A percentile compares a stretch with the other conserved stretches of the same genome.
These are phyloP conservation scores for Handroanthus guayacan DNA, from an alignment of 257 asterid genomes.

Conservation along the genomic window DNA sequence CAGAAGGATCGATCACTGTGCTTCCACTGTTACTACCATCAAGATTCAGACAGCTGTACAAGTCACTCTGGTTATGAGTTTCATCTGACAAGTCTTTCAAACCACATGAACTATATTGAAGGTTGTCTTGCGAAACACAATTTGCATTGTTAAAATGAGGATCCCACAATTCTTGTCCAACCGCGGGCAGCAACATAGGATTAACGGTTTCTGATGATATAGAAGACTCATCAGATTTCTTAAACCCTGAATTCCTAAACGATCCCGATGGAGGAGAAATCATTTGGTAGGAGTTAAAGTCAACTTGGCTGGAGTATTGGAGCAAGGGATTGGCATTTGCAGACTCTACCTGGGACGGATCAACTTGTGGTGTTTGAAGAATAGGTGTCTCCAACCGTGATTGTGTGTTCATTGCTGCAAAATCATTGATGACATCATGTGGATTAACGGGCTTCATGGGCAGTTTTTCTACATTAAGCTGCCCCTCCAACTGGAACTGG, in stretches of 20 bases:
- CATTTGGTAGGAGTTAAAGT: conserved; percentile 53
- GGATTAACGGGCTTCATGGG: conserved; percentile 41
- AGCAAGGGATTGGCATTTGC: conserved; percentile 46
- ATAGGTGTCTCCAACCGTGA: conserved; percentile 48
- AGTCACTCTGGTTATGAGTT: conserved; percentile 65
- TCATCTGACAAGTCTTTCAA: conserved; percentile 67
- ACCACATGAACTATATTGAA: conserved; percentile 59
- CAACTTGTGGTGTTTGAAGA: conserved; percentile 47
- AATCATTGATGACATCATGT: conserved; percentile 37
- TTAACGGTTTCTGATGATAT: conserved; percentile 41
- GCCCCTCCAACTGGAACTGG: conserved; percentile 48
- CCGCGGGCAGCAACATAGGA: conserved; percentile 43
- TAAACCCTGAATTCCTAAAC: conserved; percentile 47
- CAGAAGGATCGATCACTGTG: conserved; percentile 81
- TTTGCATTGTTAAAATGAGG: conserved; percentile 55
- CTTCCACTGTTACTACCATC: conserved; percentile 80
- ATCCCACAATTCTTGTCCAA: conserved; percentile 73
- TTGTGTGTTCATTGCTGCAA: conserved; percentile 38
- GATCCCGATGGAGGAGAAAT: conserved; percentile 42
- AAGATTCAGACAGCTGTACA: conserved; percentile 77
- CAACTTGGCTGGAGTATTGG: conserved; percentile 57
- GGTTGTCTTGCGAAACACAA: conserved; percentile 49
- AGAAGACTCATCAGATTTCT: conserved; percentile 49
- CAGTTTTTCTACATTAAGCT: conserved; percentile 46
- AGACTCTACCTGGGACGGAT: conserved; percentile 52